Evolutionary conservation across 768 basidiomycete species (phyloP).

Genomic region (Tricholoma flavovirens): DNA sequence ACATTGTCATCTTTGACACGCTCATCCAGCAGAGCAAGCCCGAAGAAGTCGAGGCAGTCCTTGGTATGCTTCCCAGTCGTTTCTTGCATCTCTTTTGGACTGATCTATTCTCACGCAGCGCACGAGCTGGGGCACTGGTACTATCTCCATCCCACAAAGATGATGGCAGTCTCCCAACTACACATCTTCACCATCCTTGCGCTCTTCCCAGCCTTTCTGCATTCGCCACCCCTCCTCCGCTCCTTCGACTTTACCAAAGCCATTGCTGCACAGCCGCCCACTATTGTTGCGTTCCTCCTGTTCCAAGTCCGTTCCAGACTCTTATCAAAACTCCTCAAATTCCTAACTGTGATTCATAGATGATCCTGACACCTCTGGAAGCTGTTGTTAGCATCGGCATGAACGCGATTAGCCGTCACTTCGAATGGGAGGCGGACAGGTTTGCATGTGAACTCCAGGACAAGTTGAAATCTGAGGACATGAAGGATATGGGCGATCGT

Average conservation of each 20-base stretch:
- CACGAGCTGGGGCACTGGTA: constrained; percentile 99
- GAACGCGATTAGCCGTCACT: constrained; percentile 79
- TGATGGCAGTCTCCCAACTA: constrained; percentile 79
- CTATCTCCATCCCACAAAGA: constrained; percentile 83
- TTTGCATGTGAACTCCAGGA: constrained; percentile 75
- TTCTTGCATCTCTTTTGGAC: neutral
- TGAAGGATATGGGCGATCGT: constrained; percentile 82
- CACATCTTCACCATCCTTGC: constrained; percentile 86
- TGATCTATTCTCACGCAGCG: constrained; percentile 34
- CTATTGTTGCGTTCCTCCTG: constrained; percentile 80
- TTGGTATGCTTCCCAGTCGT: constrained; percentile 36
- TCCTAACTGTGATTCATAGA: constrained; percentile 31
- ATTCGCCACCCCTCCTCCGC: constrained; percentile 68
- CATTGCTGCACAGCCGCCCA: constrained; percentile 64
- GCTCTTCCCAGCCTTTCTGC: constrained; percentile 86
- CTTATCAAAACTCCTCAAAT: neutral
- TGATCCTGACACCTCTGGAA: constrained; percentile 79
- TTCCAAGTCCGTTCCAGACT: constrained; percentile 52
- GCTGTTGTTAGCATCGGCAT: constrained; percentile 65
- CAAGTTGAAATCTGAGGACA: constrained; percentile 42
- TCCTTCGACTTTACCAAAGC: constrained; percentile 74
- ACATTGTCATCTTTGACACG: constrained; percentile 96
- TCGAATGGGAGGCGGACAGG: constrained; percentile 90
- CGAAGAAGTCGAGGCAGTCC: constrained; percentile 95
- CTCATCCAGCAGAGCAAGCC: constrained; percentile 87